phyloP scores from a whole-genome alignment of 2,329 filamentous ascomycete genomes.

The Diplodia intermedia region DNA sequence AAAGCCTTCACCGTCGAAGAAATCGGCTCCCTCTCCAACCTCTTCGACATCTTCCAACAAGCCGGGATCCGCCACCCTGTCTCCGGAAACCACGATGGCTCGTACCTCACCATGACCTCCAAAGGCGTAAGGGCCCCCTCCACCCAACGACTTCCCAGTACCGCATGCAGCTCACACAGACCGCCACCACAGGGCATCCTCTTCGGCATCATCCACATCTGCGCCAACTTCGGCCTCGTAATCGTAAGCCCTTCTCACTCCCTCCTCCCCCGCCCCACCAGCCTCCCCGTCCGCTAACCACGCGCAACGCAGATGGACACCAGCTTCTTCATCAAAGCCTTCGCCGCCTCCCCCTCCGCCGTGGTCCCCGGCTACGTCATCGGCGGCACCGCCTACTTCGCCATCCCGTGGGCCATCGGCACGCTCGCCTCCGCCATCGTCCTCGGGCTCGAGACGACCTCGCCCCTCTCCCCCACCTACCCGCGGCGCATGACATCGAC shows the following conservation, averaged over 20 bases:
- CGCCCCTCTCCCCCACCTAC: constrained; percentile 61
- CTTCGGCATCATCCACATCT: constrained; percentile 58
- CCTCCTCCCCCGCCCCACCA: background rate
- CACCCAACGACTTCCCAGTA: background rate
- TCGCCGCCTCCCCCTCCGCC: constrained; percentile 54
- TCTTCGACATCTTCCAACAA: constrained; percentile 60
- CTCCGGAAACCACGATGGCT: constrained; percentile 55
- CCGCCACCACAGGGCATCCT: constrained; percentile 51
- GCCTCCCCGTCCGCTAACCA: background rate
- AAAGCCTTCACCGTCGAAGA: constrained; percentile 57
- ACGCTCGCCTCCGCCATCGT: constrained; percentile 60
- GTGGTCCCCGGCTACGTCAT: constrained; percentile 61
- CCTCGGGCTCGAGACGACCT: constrained; percentile 53
- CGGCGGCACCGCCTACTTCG: constrained; percentile 62
- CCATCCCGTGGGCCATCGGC: constrained; percentile 61
- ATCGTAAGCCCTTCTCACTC: constrained; percentile 41
- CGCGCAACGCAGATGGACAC: constrained; percentile 54
- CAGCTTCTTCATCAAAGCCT: constrained; percentile 62
- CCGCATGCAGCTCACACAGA: background rate
- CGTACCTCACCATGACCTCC: constrained; percentile 64
- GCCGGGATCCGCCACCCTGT: constrained; percentile 42
- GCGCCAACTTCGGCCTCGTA: constrained; percentile 60
- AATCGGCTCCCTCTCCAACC: constrained; percentile 55
- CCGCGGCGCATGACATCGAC: constrained; percentile 51
- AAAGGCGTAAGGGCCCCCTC: constrained; percentile 39